Evolutionary conservation across 345 rosid genomes (phyloP).

Genomic region (Populus davidiana): DNA sequence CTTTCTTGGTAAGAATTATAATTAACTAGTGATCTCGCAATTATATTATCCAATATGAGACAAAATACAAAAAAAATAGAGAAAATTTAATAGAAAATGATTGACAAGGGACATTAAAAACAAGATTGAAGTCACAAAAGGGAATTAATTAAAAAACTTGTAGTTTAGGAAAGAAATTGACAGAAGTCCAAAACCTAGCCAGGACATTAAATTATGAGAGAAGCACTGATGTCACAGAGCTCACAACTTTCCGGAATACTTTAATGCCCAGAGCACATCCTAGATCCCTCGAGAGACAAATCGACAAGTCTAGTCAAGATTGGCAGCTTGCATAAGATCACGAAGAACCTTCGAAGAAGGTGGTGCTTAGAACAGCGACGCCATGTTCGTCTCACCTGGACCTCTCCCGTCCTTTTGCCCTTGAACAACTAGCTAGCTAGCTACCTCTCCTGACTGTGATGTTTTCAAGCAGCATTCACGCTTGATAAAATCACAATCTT

Average conservation of each 20-base stretch:
- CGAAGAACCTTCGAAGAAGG: background rate
- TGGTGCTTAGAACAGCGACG: background rate
- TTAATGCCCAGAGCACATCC: background rate
- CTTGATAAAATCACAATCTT: too few relatives aligned
- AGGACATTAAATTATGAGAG: background rate
- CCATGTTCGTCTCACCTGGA: background rate
- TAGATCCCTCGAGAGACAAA: background rate
- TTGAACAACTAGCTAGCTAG: background rate
- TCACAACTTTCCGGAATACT: background rate
- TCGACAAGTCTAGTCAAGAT: background rate
- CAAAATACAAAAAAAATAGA: too few relatives aligned
- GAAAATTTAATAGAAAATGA: too few relatives aligned
- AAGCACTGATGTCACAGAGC: background rate
- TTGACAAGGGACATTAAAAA: background rate
- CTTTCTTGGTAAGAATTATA: too few relatives aligned
- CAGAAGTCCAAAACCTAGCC: background rate
- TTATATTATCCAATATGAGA: background rate
- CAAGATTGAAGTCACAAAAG: background rate
- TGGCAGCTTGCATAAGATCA: background rate
- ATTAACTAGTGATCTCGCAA: background rate
- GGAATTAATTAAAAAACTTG: background rate
- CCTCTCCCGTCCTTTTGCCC: background rate
- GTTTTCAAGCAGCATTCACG: background rate
- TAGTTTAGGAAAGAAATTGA: background rate
- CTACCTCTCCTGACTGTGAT: background rate